Conservation (phyloP, 306 rosid genomes). For the Begonia masoniana region DNA sequence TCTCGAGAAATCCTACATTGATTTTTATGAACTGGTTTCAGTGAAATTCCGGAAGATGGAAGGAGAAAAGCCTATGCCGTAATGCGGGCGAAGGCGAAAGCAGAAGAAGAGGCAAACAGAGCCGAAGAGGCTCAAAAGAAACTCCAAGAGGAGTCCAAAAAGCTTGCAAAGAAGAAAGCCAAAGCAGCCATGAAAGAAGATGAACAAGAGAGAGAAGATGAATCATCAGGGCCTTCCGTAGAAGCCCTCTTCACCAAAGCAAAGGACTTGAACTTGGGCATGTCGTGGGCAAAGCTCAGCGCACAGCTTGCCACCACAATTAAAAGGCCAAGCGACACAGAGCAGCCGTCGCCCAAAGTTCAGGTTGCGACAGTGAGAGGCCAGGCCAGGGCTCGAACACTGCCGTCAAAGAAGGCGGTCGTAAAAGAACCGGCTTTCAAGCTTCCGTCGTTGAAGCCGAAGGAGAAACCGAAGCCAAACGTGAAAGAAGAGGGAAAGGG, state of each 20-base stretch:
- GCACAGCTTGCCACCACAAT: constrained; percentile 40
- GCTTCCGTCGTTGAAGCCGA: constrained; percentile 16
- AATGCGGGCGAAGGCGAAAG: constrained; percentile 45
- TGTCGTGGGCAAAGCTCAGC: constrained; percentile 67
- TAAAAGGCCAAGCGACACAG: constrained; percentile 31
- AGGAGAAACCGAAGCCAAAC: constrained; percentile 27
- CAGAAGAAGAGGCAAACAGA: constrained; percentile 64
- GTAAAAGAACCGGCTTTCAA: constrained; percentile 26
- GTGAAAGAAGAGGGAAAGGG: constrained; percentile 20
- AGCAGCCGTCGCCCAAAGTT: constrained; percentile 16
- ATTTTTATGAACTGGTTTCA: constrained; percentile 11
- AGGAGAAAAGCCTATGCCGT: constrained; percentile 78
- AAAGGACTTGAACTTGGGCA: constrained; percentile 46
- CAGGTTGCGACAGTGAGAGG: constrained; percentile 87
- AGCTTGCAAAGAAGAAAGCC: constrained; percentile 39
- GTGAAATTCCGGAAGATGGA: constrained; percentile 77
- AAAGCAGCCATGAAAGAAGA: constrained; percentile 36
- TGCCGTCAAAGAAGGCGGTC: constrained; percentile 40
- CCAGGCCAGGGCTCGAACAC: constrained; percentile 68
- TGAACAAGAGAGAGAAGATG: constrained; percentile 45
- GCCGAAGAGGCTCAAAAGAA: constrained; percentile 46
- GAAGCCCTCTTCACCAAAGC: constrained; percentile 52
- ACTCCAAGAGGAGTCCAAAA: constrained; percentile 43
- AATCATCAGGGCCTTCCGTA: constrained; percentile 38
- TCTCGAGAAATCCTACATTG: too few species aligned